phyloP scores from a whole-genome alignment of 2,329 filamentous ascomycete species.

The Fusarium sp. region DNA sequence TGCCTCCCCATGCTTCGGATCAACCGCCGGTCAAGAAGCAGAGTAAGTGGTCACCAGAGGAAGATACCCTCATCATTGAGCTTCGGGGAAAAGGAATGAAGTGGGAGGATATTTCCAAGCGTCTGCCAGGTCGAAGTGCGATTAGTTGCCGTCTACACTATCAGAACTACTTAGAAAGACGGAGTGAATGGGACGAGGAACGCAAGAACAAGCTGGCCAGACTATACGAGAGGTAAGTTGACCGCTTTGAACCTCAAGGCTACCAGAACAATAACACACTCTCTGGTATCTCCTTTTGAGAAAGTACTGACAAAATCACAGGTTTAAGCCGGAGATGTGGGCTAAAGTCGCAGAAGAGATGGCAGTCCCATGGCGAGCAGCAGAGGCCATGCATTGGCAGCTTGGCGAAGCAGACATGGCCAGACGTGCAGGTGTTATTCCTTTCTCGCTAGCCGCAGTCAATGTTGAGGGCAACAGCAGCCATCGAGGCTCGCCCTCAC shows the following conservation, averaged over 20 bases:
- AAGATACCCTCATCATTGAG: conserved; percentile 94
- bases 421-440: conserved; percentile 86
- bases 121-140: conserved; percentile 88
- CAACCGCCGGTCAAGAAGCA: conserved; percentile 91
- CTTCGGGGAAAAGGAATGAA: conserved; percentile 93
- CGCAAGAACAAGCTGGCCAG: conserved; percentile 96
- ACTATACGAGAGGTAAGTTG: conserved; percentile 88
- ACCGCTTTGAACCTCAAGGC: not conserved
- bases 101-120: conserved; percentile 97
- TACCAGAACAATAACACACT: not conserved
- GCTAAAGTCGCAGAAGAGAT: conserved; percentile 95
- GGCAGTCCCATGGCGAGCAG: conserved; percentile 93
- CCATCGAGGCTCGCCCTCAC: conserved; percentile 57
- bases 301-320: conserved; percentile 56
- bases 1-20: conserved; percentile 65
- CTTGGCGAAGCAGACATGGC: conserved; percentile 96
- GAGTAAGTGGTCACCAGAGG: conserved; percentile 95
- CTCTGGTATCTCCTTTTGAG: not conserved
- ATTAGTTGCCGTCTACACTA: conserved; percentile 96
- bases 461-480: conserved; percentile 60
- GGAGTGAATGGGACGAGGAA: conserved; percentile 97
- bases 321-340: conserved; percentile 99
- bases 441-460: conserved; percentile 78
- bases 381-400: conserved; percentile 98
- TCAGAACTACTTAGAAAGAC: conserved; percentile 94